Conservation (phyloP, 2,329 filamentous ascomycete species). For the Lizonia empirigonia region DNA sequence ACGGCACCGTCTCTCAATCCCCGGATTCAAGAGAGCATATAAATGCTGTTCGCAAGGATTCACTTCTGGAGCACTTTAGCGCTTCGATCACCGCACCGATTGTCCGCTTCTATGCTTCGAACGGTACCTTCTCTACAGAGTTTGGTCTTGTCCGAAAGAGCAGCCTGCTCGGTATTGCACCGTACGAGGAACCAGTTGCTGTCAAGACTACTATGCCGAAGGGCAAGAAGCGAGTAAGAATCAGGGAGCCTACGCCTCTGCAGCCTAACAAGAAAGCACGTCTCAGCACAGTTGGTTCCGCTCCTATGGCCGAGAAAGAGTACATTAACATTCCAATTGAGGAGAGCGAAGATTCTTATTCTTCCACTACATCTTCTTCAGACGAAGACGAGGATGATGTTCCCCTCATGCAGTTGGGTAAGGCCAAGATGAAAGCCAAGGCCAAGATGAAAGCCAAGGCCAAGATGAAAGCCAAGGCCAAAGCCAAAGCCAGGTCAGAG, state of each 20-base stretch:
- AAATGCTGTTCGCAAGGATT: not conserved
- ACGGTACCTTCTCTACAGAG: slow-evolving; percentile 56
- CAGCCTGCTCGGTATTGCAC: slow-evolving; percentile 13
- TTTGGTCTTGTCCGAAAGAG: slow-evolving; percentile 16
- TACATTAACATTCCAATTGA: slow-evolving; percentile 8
- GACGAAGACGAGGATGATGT: slow-evolving; percentile 17
- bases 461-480: not conserved
- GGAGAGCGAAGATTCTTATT: slow-evolving; percentile 14
- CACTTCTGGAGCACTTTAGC: not conserved
- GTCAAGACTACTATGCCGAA: slow-evolving; percentile 1
- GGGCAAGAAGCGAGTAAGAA: slow-evolving; percentile 30
- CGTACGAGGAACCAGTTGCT: not conserved
- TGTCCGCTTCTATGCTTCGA: slow-evolving; percentile 45
- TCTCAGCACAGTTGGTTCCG: not conserved
- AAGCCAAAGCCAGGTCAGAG: slow-evolving; percentile 15
- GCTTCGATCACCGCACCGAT: slow-evolving; percentile 26
- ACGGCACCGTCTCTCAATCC: not conserved
- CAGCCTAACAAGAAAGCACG: slow-evolving; percentile 23
- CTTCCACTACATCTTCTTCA: slow-evolving; percentile 3
- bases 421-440: not conserved
- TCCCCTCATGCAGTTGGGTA: slow-evolving; percentile 5
- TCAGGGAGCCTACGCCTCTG: slow-evolving; percentile 17
- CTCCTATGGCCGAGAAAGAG: not conserved
- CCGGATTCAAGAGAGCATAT: not conserved
- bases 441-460: too few relatives aligned